A percentile compares a stretch with the other conserved stretches of the same genome.
phyloP scores from a whole-genome alignment of 2,329 filamentous ascomycete species.

The Colletotrichum tanaceti region DNA sequence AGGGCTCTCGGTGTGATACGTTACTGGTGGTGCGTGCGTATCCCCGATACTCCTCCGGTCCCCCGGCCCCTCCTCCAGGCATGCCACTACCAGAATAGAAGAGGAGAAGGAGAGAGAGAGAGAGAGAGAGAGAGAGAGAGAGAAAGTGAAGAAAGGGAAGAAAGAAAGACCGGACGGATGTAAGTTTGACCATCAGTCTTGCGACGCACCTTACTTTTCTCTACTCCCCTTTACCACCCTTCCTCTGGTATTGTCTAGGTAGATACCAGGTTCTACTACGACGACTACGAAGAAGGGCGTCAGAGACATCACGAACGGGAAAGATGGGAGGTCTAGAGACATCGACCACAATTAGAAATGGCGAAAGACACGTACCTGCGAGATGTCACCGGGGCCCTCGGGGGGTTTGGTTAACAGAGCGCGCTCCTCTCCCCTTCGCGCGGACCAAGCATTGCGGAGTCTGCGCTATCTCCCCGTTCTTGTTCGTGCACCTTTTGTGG shows the following conservation, averaged over 20 bases:
- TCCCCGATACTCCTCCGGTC: slow-evolving; percentile 7
- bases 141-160: not conserved
- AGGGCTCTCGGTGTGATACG: slow-evolving; percentile 26
- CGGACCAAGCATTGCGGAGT: slow-evolving; percentile 16
- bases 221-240: not conserved
- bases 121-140: not conserved
- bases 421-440: slow-evolving; percentile 10
- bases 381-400: not conserved
- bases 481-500: slow-evolving; percentile 20
- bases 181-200: too few relatives aligned
- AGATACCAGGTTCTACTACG: too few relatives aligned
- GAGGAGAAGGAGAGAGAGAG: not conserved
- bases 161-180: not conserved
- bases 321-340: not conserved
- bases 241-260: not conserved
- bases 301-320: too few relatives aligned
- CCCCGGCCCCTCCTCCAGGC: not conserved
- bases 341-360: too few relatives aligned
- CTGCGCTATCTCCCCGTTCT: slow-evolving; percentile 7
- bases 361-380: too few relatives aligned
- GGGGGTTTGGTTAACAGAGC: not conserved
- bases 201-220: not conserved
- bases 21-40: slow-evolving; percentile 31
- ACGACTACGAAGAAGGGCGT: too few relatives aligned
- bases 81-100: not conserved